Evolutionary conservation across 2,329 filamentous ascomycete genomes (phyloP).

Genomic region (Fusarium sublunatum): DNA sequence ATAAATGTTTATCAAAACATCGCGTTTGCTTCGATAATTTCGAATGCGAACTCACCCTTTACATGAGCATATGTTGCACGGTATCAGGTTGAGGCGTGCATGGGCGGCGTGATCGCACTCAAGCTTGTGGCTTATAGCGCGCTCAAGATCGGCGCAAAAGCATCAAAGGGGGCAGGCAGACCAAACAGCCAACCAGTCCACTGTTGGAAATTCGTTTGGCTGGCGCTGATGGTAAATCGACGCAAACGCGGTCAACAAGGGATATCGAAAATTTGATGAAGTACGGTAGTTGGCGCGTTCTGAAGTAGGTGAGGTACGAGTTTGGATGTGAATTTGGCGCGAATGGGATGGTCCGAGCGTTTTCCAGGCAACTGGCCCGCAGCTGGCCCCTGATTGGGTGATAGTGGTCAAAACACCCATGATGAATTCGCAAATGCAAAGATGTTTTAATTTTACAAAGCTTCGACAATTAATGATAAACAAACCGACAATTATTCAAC

Average conservation of each 20-base stretch:
- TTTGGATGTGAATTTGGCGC: constrained; percentile 33
- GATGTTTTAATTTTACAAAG: constrained; percentile 11
- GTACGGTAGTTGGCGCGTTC: constrained; percentile 34
- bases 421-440: constrained; percentile 32
- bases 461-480: constrained; percentile 28
- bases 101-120: constrained; percentile 43
- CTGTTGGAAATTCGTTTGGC: constrained; percentile 6
- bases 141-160: constrained; percentile 35
- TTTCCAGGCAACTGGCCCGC: constrained; percentile 40
- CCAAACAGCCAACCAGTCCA: constrained; percentile 18
- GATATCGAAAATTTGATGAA: constrained; percentile 30
- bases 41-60: constrained; percentile 36
- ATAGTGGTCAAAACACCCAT: constrained; percentile 10
- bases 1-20: constrained; percentile 1
- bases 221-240: constrained; percentile 19
- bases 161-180: constrained; percentile 17
- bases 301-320: constrained; percentile 37
- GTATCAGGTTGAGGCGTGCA: constrained; percentile 44
- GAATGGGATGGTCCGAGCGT: constrained; percentile 33
- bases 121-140: constrained; percentile 42
- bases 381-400: constrained; percentile 30
- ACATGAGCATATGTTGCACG: constrained; percentile 40
- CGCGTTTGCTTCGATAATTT: constrained; percentile 5
- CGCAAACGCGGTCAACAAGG: constrained; percentile 29
- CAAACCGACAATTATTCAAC: constrained; percentile 21